Conservation (phyloP, 768 basidiomycete species). For the Amanita muscaria region DNA sequence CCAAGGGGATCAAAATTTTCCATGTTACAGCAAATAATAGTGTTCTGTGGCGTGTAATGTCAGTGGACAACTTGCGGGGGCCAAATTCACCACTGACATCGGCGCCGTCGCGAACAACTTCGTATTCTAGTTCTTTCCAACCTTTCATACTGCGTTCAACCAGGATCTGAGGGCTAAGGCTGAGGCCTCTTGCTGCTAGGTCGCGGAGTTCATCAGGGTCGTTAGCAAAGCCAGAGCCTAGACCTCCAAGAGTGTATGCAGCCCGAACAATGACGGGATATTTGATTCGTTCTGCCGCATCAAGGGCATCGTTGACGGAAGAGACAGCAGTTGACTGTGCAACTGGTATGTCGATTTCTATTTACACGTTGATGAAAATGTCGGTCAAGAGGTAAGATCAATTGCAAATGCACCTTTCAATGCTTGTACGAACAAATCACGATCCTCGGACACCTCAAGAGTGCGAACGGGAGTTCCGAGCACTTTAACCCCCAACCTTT, state of each 20-base stretch:
- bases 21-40: constrained; percentile 99
- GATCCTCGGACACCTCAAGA: constrained; percentile 93
- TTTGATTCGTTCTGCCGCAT: constrained; percentile 84
- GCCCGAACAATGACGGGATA: constrained; percentile 97
- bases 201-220: constrained; percentile 92
- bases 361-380: not conserved
- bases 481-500: constrained; percentile 86
- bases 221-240: constrained; percentile 96
- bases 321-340: constrained; percentile 96
- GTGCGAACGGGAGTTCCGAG: constrained; percentile 93
- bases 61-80: constrained; percentile 4
- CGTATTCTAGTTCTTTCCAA: constrained; percentile 99
- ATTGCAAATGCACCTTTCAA: constrained; percentile 63
- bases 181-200: constrained; percentile 83
- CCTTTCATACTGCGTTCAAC: constrained; percentile 99
- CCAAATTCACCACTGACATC: constrained; percentile 54
- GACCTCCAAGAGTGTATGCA: constrained; percentile 95
- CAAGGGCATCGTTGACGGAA: constrained; percentile 86
- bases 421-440: constrained; percentile 92
- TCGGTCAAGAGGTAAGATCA: constrained; percentile 9
- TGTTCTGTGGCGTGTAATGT: constrained; percentile 52
- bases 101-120: constrained; percentile 95
- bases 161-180: constrained; percentile 88
- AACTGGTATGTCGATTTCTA: constrained; percentile 95
- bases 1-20: constrained; percentile 99